Evolutionary conservation across 441 rosid species (phyloP).

Genomic region (Brassica hybrid): DNA sequence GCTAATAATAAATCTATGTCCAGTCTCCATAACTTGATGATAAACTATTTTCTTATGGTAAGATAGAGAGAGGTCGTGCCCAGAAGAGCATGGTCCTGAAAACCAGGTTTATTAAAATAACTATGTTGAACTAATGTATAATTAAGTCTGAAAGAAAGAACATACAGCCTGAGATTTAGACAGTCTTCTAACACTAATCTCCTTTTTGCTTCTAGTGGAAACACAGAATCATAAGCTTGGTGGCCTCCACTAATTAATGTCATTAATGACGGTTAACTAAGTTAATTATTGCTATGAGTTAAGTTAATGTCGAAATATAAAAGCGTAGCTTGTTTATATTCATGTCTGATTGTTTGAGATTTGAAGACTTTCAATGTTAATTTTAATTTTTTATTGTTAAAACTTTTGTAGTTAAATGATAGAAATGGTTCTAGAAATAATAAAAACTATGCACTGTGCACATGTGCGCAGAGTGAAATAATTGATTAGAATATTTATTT

Average conservation of each 20-base stretch:
- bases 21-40: constrained; percentile 39
- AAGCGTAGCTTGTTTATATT: constrained; percentile 13
- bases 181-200: constrained; percentile 42
- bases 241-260: constrained; percentile 43
- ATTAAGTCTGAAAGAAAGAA: constrained; percentile 25
- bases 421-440: not conserved
- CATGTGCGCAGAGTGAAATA: too few species aligned
- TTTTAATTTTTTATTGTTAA: too few species aligned
- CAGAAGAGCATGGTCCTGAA: constrained; percentile 47
- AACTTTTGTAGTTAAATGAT: not conserved
- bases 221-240: constrained; percentile 43
- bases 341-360: too few species aligned
- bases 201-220: constrained; percentile 46
- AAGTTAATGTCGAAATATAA: constrained; percentile 21
- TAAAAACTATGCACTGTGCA: too few species aligned
- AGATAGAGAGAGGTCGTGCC: constrained; percentile 39
- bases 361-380: not conserved
- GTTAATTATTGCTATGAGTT: constrained; percentile 15
- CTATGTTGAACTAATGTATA: constrained; percentile 1
- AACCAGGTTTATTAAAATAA: constrained; percentile 32
- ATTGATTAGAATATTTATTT: too few species aligned
- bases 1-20: constrained; percentile 34
- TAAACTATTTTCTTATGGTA: constrained; percentile 3
- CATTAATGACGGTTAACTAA: constrained; percentile 35
- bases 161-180: constrained; percentile 41